phyloP scores from a whole-genome alignment of 352 stramenopile genomes.

The Phytophthora pistaciae region DNA sequence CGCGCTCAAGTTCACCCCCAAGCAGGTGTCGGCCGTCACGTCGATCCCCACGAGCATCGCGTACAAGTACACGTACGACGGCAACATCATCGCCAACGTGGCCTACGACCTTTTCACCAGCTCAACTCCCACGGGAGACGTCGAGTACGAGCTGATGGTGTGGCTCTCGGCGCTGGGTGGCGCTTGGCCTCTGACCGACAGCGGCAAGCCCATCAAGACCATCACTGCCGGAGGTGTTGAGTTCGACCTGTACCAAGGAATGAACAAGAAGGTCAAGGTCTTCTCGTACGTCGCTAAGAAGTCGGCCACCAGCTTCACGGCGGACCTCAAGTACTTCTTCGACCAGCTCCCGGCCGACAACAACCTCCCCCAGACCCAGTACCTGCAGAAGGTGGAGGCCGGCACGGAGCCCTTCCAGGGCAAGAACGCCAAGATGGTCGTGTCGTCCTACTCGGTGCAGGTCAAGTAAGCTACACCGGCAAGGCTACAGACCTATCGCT shows the following conservation, averaged over 20 bases:
- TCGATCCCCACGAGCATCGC: conserved; percentile 48
- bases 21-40: conserved; percentile 36
- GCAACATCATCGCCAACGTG: conserved; percentile 51
- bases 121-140: conserved; percentile 23
- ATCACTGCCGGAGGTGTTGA: conserved; percentile 27
- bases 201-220: conserved; percentile 35
- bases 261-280: conserved; percentile 46
- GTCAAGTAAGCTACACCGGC: conserved; percentile 17
- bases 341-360: conserved; percentile 35
- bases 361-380: conserved; percentile 35
- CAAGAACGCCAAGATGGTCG: conserved; percentile 35
- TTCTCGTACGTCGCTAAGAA: conserved; percentile 46
- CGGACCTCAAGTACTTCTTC: conserved; percentile 44
- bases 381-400: conserved; percentile 35
- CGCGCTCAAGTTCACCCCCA: conserved; percentile 43
- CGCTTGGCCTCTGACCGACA: conserved; percentile 36
- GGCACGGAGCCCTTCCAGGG: conserved; percentile 47
- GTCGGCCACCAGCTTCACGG: conserved; percentile 27
- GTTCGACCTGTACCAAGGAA: conserved; percentile 45
- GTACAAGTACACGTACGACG: conserved; percentile 49
- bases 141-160: conserved; percentile 55
- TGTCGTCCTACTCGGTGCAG: conserved; percentile 34
- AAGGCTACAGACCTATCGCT: too few species aligned
- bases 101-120: conserved; percentile 51
- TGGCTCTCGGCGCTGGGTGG: conserved; percentile 46